Conservation (phyloP, 495 filamentous ascomycete species). For the Glonium stellatum region DNA sequence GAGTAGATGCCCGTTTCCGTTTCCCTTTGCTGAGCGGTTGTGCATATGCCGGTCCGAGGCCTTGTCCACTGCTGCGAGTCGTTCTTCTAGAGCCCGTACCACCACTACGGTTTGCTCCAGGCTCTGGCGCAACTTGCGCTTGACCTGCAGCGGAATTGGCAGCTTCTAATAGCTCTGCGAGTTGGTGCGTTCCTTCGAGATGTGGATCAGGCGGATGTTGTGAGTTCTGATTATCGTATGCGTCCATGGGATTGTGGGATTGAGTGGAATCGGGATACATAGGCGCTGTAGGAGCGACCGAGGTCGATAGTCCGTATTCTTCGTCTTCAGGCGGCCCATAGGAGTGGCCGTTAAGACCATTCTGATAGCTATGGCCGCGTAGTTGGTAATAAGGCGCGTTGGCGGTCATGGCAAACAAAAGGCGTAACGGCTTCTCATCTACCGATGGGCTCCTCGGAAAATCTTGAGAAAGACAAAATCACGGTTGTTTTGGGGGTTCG, state of each 20-base stretch:
- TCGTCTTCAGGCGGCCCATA: slow-evolving; percentile 3
- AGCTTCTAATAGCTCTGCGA: slow-evolving; percentile 49
- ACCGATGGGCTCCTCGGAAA: background rate
- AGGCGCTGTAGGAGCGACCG: slow-evolving; percentile 6
- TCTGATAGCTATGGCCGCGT: slow-evolving; percentile 19
- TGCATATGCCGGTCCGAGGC: background rate
- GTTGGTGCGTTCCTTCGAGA: slow-evolving; percentile 33
- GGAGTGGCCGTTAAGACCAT: slow-evolving; percentile 18
- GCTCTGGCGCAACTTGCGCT: slow-evolving; percentile 14
- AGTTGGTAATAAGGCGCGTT: slow-evolving; percentile 28
- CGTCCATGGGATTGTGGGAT: background rate
- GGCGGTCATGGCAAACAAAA: slow-evolving; percentile 2
- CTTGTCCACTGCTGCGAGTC: background rate
- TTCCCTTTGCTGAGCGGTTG: background rate
- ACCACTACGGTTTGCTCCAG: background rate
- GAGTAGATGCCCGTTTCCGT: slow-evolving; percentile 11
- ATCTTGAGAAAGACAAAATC: no score
- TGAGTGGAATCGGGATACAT: slow-evolving; percentile 12
- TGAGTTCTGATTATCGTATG: slow-evolving; percentile 1
- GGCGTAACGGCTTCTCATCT: background rate
- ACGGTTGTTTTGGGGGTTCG: no score
- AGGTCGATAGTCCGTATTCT: slow-evolving; percentile 17
- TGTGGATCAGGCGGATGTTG: background rate
- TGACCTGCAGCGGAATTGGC: slow-evolving; percentile 48
- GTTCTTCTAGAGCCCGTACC: background rate